Evolutionary conservation across 1,139 yeast species (phyloP).

Genomic region (Zygoascus sp.): DNA sequence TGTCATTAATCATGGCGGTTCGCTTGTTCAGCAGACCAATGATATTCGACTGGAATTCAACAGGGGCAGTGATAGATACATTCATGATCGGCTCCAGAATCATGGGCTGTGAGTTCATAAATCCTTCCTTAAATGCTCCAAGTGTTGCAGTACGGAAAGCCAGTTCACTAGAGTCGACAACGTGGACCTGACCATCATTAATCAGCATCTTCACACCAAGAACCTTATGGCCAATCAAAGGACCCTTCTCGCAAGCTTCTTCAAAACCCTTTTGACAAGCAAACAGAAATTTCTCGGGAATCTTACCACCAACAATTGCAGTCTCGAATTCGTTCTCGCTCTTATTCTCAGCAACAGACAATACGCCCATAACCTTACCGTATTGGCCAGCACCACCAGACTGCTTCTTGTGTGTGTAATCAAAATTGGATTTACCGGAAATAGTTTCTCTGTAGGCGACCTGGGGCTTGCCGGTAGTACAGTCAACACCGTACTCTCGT

Average conservation of each 20-base stretch:
- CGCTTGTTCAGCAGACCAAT: constrained; percentile 89
- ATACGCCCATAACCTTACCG: constrained; percentile 90
- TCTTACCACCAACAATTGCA: constrained; percentile 93
- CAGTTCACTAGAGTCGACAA: constrained; percentile 94
- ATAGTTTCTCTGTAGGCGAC: constrained; percentile 97
- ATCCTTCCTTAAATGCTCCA: constrained; percentile 90
- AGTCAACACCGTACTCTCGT: constrained; percentile 94
- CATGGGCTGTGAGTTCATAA: constrained; percentile 76
- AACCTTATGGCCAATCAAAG: constrained; percentile 90
- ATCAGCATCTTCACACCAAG: constrained; percentile 90
- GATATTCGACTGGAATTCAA: constrained; percentile 91
- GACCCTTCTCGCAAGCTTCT: constrained; percentile 94
- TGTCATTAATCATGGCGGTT: constrained; percentile 88
- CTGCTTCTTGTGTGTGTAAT: constrained; percentile 94
- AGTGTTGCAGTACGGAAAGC: constrained; percentile 91
- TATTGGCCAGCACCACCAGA: constrained; percentile 99
- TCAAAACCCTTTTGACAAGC: constrained; percentile 97
- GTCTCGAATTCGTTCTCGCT: constrained; percentile 65
- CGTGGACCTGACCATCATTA: constrained; percentile 96
- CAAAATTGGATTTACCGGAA: constrained; percentile 68
- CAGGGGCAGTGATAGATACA: constrained; percentile 89
- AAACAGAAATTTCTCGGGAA: constrained; percentile 87
- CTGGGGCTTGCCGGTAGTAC: constrained; percentile 95
- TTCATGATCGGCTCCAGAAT: constrained; percentile 95
- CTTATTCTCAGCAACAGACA: constrained; percentile 55